These are phyloP conservation scores for Saccharomyces eubayanus DNA, from an alignment of 805 yeast species.

Conservation along the genomic window DNA sequence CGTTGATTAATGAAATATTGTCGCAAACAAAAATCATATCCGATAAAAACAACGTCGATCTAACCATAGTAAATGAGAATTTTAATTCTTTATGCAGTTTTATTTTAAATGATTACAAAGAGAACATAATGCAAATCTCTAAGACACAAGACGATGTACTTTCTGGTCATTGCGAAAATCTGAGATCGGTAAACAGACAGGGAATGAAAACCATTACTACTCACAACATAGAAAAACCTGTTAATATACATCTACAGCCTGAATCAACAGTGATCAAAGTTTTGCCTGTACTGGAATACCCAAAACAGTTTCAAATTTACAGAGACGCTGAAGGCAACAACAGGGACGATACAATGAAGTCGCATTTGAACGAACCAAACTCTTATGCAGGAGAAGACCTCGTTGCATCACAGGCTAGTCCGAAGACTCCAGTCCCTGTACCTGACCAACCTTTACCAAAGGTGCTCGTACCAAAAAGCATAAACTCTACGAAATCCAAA, in stretches of 20 bases:
- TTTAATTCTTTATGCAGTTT: background rate
- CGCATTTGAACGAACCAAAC: constrained; percentile 3
- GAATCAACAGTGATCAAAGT: background rate
- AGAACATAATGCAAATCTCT: constrained; percentile 10
- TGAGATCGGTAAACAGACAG: background rate
- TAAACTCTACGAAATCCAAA: constrained; percentile 15
- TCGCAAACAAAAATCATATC: background rate
- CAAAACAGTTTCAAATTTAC: constrained; percentile 8
- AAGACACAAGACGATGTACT: constrained; percentile 11
- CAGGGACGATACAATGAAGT: background rate
- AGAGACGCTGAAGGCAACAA: constrained; percentile 5
- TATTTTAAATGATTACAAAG: constrained; percentile 3
- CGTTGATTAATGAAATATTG: background rate
- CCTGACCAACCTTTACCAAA: constrained; percentile 24
- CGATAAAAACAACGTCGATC: background rate
- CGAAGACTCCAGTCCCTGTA: constrained; percentile 24
- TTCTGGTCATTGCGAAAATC: background rate
- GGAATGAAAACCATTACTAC: background rate
- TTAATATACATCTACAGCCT: background rate
- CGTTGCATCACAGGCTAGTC: constrained; percentile 4
- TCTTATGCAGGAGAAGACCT: constrained; percentile 1
- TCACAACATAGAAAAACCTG: background rate
- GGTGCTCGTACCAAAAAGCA: constrained; percentile 22
- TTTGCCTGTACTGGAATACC: constrained; percentile 12
- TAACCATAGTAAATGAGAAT: background rate